Conservation (phyloP, 768 basidiomycete species). For the Tricholoma flavovirens region DNA sequence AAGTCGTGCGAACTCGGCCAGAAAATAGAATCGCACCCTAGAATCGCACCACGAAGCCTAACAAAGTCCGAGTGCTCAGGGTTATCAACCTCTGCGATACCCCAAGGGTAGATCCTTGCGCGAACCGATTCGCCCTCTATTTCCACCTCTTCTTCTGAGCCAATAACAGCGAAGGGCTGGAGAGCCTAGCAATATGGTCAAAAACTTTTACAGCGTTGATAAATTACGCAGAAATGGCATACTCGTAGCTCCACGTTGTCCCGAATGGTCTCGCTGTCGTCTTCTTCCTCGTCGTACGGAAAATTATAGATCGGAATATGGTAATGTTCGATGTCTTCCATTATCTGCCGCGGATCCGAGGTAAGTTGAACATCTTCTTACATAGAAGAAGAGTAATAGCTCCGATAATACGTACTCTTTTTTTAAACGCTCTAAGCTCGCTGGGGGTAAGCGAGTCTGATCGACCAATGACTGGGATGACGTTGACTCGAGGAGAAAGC, state of each 20-base stretch:
- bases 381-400: slow-evolving; percentile 6
- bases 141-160: slow-evolving; percentile 82
- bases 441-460: slow-evolving; percentile 79
- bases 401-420: slow-evolving; percentile 41
- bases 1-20: not conserved
- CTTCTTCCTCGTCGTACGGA: slow-evolving; percentile 90
- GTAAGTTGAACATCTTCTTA: slow-evolving; percentile 6
- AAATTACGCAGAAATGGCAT: slow-evolving; percentile 16
- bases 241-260: slow-evolving; percentile 88
- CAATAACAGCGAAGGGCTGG: slow-evolving; percentile 84
- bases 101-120: slow-evolving; percentile 88
- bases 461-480: slow-evolving; percentile 89
- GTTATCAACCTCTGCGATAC: slow-evolving; percentile 88
- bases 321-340: slow-evolving; percentile 91
- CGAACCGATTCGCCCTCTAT: slow-evolving; percentile 74
- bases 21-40: slow-evolving; percentile 35
- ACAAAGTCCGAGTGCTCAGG: slow-evolving; percentile 86
- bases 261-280: slow-evolving; percentile 86
- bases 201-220: not conserved
- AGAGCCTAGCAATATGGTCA: slow-evolving; percentile 35
- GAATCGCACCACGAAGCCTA: slow-evolving; percentile 70
- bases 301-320: slow-evolving; percentile 91
- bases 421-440: slow-evolving; percentile 83
- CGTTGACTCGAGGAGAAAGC: slow-evolving; percentile 85
- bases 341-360: slow-evolving; percentile 46